phyloP scores from a whole-genome alignment of 768 basidiomycete genomes.

The Suillus sp. region DNA sequence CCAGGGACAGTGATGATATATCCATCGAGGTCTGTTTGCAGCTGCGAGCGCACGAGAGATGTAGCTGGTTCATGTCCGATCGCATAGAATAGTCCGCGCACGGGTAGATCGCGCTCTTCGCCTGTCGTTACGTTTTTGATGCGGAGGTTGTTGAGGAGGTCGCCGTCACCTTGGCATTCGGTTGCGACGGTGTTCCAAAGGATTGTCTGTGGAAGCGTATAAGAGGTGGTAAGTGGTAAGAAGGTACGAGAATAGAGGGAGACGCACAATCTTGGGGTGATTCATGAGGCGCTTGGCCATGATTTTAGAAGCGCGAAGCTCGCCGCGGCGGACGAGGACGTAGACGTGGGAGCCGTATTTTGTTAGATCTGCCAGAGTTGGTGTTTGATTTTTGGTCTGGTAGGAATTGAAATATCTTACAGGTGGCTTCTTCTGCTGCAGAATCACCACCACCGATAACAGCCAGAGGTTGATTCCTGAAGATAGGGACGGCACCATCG shows the following conservation, averaged over 20 bases:
- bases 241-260: background rate
- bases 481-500: conserved; percentile 98
- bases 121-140: conserved; percentile 82
- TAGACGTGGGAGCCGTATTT: conserved; percentile 98
- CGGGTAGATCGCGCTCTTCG: conserved; percentile 81
- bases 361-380: conserved; percentile 64
- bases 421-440: conserved; percentile 98
- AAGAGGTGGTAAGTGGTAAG: background rate
- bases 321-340: conserved; percentile 90
- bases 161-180: conserved; percentile 94
- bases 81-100: conserved; percentile 95
- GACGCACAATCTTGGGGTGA: conserved; percentile 86
- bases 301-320: conserved; percentile 95
- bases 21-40: conserved; percentile 90
- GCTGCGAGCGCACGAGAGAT: conserved; percentile 78
- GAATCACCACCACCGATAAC: conserved; percentile 99
- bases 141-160: conserved; percentile 82
- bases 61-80: conserved; percentile 97
- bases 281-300: conserved; percentile 92
- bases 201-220: conserved; percentile 52
- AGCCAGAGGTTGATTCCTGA: conserved; percentile 94
- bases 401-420: conserved; percentile 46
- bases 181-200: conserved; percentile 94
- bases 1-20: conserved; percentile 97
- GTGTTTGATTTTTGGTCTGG: background rate